Base-by-base conservation (phyloP, 345 rosid genomes). In the Microthlaspi erraticum region DNA sequence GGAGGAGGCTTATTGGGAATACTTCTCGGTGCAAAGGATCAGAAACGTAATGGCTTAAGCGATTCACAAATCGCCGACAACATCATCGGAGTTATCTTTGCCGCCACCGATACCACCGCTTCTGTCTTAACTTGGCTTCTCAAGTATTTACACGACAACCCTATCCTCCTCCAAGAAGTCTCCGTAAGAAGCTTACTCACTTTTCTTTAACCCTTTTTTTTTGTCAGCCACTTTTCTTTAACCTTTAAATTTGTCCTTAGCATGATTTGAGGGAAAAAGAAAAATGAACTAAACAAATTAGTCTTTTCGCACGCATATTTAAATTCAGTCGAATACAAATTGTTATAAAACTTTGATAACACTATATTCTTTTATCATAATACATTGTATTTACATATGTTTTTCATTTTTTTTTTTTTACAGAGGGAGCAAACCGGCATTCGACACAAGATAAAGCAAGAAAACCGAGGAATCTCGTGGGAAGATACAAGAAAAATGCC, bases 61-160 rank as follows among this genome's bases (percentile, higher is more conserved):
- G 97, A 93, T 77, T 81, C 87, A 18, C 98, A 93, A 33, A 88
- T 93, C 51, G 92, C 94, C 9, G 98, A 93, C 64, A 93, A 93
- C 57, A 83, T 93, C 66, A 91, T 93, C 36, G 98, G 98, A 26
- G 92, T 93, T 3, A 87, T 91, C 16, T 93, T 93, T 12, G 97
- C 98, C 41, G 97, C 98, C 54, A 94, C 89, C n/a, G 98, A 93
- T 55, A 91, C 97, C 8, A 93, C 98, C 16, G 97, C 97, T 10
- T 87, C 91, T 69, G 90, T 80, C 39, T 74, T 89, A 11, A 93
- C 98, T 13, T 93, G 97, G 97, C 79, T 85, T 54, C 77, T 93
- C 60, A 93, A 93, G 81, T 89, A 91, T 79, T 76, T 93, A 70
- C 91, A 85, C 65, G 98, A 93, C 48, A 80, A 91, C 50, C 44